phyloP scores from a whole-genome alignment of 2,329 filamentous ascomycete genomes.

The Monosporascus ibericus region DNA sequence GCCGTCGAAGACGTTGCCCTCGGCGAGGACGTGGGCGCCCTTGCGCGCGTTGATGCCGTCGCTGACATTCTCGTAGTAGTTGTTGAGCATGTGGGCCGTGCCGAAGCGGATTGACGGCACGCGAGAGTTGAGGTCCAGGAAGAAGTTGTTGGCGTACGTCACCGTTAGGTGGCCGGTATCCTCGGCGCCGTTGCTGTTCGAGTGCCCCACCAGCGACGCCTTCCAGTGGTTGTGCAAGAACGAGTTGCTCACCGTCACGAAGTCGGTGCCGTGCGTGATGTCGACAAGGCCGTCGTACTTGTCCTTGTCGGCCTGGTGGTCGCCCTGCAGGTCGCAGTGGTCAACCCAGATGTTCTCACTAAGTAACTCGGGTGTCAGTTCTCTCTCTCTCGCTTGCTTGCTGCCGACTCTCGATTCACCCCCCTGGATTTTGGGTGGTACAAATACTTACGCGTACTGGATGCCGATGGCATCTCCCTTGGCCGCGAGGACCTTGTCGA shows the following conservation, averaged over 20 bases:
- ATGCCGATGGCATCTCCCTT: constrained; percentile 57
- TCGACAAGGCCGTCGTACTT: constrained; percentile 65
- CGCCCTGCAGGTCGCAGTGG: constrained; percentile 58
- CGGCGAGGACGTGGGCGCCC: constrained; percentile 43
- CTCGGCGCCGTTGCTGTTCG: constrained; percentile 50
- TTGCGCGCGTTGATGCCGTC: constrained; percentile 42
- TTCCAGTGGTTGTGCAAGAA: constrained; percentile 45
- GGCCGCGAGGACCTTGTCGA: constrained; percentile 48
- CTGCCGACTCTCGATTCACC: too few species aligned
- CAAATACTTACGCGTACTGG: constrained; percentile 32
- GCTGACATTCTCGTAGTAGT: constrained; percentile 36
- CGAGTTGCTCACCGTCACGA: constrained; percentile 42
- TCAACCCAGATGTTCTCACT: constrained; percentile 58
- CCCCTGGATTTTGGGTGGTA: too few species aligned
- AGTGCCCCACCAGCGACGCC: constrained; percentile 40
- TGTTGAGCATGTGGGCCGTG: constrained; percentile 38
- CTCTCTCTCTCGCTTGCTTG: too few species aligned
- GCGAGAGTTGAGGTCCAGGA: constrained; percentile 49
- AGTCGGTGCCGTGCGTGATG: constrained; percentile 57
- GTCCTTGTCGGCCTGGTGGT: constrained; percentile 57
- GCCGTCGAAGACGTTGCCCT: constrained; percentile 33
- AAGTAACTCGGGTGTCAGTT: too few species aligned
- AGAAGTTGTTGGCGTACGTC: constrained; percentile 70
- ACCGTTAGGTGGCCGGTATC: constrained; percentile 60
- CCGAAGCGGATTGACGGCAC: constrained; percentile 51